These are phyloP conservation scores for Eutypa lata DNA, from an alignment of 2,329 filamentous ascomycete genomes.

Conservation along the genomic window DNA sequence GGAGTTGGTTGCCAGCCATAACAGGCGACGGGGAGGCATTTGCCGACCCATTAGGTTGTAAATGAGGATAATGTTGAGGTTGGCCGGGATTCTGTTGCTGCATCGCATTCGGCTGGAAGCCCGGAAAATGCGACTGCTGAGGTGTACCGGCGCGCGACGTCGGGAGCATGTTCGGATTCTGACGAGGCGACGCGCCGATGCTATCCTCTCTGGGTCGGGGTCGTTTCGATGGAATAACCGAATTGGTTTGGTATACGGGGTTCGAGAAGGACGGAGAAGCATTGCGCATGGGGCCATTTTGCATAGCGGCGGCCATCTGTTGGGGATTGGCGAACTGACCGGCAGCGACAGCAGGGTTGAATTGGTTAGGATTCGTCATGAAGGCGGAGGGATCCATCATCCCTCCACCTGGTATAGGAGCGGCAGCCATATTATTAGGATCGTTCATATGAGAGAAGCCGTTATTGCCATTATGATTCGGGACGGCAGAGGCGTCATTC, in stretches of 20 bases:
- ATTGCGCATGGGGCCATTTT: slow-evolving; percentile 81
- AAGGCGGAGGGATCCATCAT: slow-evolving; percentile 67
- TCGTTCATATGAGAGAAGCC: slow-evolving; percentile 64
- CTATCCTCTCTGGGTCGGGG: slow-evolving; percentile 79
- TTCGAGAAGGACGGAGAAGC: slow-evolving; percentile 76
- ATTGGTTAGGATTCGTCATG: slow-evolving; percentile 57
- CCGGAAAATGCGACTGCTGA: slow-evolving; percentile 69
- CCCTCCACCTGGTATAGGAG: slow-evolving; percentile 26
- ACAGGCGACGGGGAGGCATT: slow-evolving; percentile 92
- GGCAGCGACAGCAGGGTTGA: slow-evolving; percentile 50
- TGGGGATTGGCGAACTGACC: slow-evolving; percentile 55
- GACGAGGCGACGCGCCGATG: slow-evolving; percentile 76
- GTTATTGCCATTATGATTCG: slow-evolving; percentile 68
- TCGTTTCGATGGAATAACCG: slow-evolving; percentile 87
- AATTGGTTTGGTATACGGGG: slow-evolving; percentile 77
- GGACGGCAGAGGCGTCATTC: slow-evolving; percentile 62
- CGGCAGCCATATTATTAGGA: slow-evolving; percentile 48
- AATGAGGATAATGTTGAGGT: slow-evolving; percentile 73
- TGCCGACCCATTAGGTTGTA: slow-evolving; percentile 74
- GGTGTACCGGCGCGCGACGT: slow-evolving; percentile 91
- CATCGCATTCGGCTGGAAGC: slow-evolving; percentile 65
- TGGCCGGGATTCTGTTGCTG: slow-evolving; percentile 60
- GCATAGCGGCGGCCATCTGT: slow-evolving; percentile 60
- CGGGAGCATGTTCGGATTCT: slow-evolving; percentile 69
- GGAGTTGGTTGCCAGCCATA: slow-evolving; percentile 72